These are phyloP conservation scores for Apiotrichum veenhuisii DNA, from an alignment of 1,284 basidiomycete species.

Conservation along the genomic window DNA sequence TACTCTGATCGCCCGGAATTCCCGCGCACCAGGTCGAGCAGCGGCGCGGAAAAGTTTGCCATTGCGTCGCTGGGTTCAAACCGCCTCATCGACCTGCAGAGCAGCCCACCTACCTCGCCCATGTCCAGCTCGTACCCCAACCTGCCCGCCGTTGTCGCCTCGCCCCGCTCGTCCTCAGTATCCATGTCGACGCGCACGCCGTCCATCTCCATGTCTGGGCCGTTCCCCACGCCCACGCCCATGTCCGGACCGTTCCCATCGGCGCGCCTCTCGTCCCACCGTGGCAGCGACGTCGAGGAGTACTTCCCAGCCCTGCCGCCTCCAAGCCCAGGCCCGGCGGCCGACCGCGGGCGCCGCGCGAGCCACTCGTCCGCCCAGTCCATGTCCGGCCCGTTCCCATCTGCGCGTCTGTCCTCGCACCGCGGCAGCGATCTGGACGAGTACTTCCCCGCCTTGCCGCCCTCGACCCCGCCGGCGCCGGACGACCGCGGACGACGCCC, in stretches of 20 bases:
- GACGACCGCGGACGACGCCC: too few species aligned
- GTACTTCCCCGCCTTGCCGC: neutral
- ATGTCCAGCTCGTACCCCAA: neutral
- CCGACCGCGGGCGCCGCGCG: too few species aligned
- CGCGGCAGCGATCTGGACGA: neutral
- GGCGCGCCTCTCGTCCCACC: neutral
- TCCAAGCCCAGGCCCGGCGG: too few species aligned
- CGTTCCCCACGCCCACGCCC: slow-evolving; percentile 19
- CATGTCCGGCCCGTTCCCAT: neutral
- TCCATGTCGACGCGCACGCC: neutral
- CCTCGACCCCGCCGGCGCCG: too few species aligned
- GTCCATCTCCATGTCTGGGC: slow-evolving; percentile 9
- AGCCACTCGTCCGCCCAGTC: too few species aligned
- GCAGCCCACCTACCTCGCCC: neutral
- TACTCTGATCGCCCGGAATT: neutral
- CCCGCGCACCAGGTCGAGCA: neutral
- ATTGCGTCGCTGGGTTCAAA: neutral
- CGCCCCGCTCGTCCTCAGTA: neutral
- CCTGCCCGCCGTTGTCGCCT: neutral
- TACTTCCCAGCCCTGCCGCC: neutral
- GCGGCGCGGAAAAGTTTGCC: neutral
- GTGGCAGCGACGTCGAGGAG: neutral
- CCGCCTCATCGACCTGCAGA: slow-evolving; percentile 1
- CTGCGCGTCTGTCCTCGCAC: neutral
- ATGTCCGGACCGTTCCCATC: slow-evolving; percentile 19